These are phyloP conservation scores for Davidsoniella virescens DNA, from an alignment of 2,329 filamentous ascomycete species.

Conservation along the genomic window DNA sequence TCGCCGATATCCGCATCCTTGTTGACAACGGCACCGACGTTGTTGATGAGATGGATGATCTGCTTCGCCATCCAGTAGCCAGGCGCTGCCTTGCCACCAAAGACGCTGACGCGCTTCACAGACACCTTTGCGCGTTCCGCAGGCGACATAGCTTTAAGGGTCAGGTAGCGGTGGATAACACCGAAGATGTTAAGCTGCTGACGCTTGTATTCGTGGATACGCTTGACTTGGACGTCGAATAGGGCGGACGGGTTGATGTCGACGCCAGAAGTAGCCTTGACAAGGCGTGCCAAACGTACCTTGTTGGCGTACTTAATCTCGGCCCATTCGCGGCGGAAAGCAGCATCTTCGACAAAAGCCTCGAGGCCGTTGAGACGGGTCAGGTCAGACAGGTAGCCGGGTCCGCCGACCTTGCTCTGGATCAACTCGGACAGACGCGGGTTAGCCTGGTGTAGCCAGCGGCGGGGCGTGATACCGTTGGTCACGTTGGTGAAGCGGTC, in stretches of 20 bases:
- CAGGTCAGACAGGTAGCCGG: conserved; percentile 79
- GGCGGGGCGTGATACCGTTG: conserved; percentile 88
- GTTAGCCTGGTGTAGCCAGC: conserved; percentile 97
- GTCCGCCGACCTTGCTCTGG: conserved; percentile 68
- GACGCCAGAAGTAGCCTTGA: conserved; percentile 65
- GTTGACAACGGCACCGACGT: conserved; percentile 79
- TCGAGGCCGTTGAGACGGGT: conserved; percentile 78
- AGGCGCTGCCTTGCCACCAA: conserved; percentile 92
- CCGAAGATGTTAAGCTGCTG: conserved; percentile 99
- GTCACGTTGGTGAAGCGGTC: conserved; percentile 99
- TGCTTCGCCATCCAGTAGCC: conserved; percentile 99
- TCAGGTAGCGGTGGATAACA: conserved; percentile 84
- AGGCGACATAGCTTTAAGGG: conserved; percentile 68
- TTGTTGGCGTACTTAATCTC: conserved; percentile 98
- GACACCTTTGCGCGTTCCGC: conserved; percentile 83
- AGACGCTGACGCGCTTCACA: conserved; percentile 79
- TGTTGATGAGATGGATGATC: conserved; percentile 92
- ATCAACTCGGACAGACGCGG: conserved; percentile 84
- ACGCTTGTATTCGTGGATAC: conserved; percentile 98
- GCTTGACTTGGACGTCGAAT: conserved; percentile 96
- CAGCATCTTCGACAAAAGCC: conserved; percentile 65
- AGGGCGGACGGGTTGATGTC: conserved; percentile 74
- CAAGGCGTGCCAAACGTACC: conserved; percentile 76
- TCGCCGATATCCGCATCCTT: conserved; percentile 84
- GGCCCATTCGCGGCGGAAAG: conserved; percentile 85